Evolutionary conservation across 2,329 filamentous ascomycete genomes (phyloP).

Genomic region (Anthostomella pinea): DNA sequence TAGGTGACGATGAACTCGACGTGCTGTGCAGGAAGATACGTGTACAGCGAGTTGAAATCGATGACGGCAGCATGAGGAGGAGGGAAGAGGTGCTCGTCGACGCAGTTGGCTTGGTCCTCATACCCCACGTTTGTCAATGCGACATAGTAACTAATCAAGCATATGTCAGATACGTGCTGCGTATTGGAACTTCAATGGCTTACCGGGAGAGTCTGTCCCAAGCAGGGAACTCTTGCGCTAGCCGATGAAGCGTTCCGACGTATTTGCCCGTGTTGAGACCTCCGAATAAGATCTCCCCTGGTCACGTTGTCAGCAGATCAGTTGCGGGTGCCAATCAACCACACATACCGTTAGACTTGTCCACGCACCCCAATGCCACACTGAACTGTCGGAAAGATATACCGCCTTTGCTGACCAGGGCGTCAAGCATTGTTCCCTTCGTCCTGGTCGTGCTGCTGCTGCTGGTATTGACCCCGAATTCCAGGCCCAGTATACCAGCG

Average conservation of each 20-base stretch:
- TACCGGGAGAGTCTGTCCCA: conserved; percentile 9
- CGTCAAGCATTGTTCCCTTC: conserved; percentile 9
- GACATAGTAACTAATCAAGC: conserved; percentile 14
- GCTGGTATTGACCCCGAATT: conserved; percentile 14
- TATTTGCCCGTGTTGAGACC: conserved; percentile 19
- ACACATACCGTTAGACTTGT: neutral
- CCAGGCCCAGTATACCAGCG: conserved; percentile 16
- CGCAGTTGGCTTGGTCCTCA: conserved; percentile 12
- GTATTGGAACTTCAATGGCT: neutral
- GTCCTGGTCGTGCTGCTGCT: conserved; percentile 1
- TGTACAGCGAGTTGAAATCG: conserved; percentile 10
- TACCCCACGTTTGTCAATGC: conserved; percentile 11
- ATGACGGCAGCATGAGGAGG: conserved; percentile 9
- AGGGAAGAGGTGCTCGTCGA: neutral
- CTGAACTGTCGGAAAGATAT: conserved; percentile 17
- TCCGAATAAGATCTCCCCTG: conserved; percentile 19
- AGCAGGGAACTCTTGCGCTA: conserved; percentile 3
- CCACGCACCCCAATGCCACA: conserved; percentile 16
- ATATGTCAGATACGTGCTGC: too few species aligned
- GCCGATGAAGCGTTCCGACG: conserved; percentile 10
- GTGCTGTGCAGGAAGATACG: conserved; percentile 10
- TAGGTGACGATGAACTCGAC: conserved; percentile 4
- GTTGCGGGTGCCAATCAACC: too few species aligned
- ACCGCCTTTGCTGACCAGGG: conserved; percentile 8
- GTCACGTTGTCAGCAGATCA: too few species aligned